Evolutionary conservation across 2,329 filamentous ascomycete species (phyloP).

Genomic region (Pseudogymnoascus sp.): DNA sequence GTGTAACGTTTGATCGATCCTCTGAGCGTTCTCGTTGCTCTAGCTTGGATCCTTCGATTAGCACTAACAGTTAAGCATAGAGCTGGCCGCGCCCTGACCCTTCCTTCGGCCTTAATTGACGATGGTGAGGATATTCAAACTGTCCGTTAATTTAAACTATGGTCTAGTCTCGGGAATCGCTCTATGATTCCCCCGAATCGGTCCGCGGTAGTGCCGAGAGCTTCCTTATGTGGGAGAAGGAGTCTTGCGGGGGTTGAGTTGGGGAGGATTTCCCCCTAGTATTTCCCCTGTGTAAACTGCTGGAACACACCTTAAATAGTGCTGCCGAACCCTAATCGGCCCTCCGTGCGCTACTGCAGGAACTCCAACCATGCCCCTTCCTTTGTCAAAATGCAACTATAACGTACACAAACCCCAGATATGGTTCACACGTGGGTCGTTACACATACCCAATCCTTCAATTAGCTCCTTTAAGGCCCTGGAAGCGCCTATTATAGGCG

Average conservation of each 20-base stretch:
- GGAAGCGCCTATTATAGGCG: background rate
- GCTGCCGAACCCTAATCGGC: background rate
- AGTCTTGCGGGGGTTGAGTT: background rate
- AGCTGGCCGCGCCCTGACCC: background rate
- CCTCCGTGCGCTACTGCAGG: slow-evolving; percentile 4
- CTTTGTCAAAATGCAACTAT: background rate
- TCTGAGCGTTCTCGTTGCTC: background rate
- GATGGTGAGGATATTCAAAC: background rate
- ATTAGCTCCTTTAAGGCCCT: background rate
- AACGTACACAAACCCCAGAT: background rate
- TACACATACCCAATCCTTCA: background rate
- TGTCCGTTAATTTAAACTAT: background rate
- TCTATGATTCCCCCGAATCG: background rate
- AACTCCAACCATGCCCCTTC: background rate
- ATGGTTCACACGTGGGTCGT: background rate
- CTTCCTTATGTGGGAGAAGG: background rate
- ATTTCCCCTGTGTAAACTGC: background rate
- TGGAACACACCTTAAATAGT: background rate
- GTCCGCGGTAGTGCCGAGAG: background rate
- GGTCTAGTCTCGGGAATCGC: background rate
- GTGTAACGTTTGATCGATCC: background rate
- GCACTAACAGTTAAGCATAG: background rate
- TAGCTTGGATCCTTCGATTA: background rate
- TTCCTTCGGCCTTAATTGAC: background rate
- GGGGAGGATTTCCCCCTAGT: background rate